Conservation (phyloP, 2,329 filamentous ascomycete genomes). For the Chaetomiaceae sp. region DNA sequence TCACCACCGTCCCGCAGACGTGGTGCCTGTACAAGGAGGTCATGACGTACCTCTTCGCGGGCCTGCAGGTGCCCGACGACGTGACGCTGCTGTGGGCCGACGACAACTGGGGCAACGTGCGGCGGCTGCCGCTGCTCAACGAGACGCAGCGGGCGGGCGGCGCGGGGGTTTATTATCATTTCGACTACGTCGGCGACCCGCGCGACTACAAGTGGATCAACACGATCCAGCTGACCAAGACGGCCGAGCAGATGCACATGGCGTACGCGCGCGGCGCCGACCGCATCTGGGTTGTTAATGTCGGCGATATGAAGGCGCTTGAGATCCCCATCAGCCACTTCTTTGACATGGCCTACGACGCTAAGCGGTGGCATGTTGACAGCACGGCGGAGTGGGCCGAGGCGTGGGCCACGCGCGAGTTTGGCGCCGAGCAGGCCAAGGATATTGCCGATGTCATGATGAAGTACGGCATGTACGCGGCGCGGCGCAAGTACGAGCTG, state of each 20-base stretch:
- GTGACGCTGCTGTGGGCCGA: conserved; percentile 66
- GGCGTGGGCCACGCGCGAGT: conserved; percentile 50
- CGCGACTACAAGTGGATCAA: conserved; percentile 58
- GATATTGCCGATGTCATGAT: conserved; percentile 49
- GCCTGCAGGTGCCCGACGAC: conserved; percentile 59
- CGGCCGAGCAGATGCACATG: conserved; percentile 56
- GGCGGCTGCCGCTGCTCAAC: conserved; percentile 55
- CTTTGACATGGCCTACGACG: conserved; percentile 64
- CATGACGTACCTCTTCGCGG: conserved; percentile 62
- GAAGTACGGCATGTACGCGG: conserved; percentile 52
- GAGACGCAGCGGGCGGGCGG: conserved; percentile 58
- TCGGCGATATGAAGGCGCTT: conserved; percentile 61
- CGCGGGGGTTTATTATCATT: conserved; percentile 62
- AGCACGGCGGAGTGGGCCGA: conserved; percentile 53
- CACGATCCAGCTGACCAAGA: conserved; percentile 58
- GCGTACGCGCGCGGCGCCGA: conserved; percentile 55
- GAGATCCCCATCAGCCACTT: conserved; percentile 64
- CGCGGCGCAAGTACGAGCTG: conserved; percentile 58
- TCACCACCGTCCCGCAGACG: conserved; percentile 57
- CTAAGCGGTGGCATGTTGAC: conserved; percentile 50
- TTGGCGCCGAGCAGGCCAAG: conserved; percentile 44
- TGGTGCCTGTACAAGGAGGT: conserved; percentile 76
- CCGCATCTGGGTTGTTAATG: conserved; percentile 63
- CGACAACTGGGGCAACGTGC: conserved; percentile 65
- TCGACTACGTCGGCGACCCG: conserved; percentile 48